A percentile compares a stretch with the other conserved stretches of the same genome.
These are phyloP conservation scores for Podosphaera xanthii DNA, from an alignment of 2,329 filamentous ascomycete species.

Conservation along the genomic window DNA sequence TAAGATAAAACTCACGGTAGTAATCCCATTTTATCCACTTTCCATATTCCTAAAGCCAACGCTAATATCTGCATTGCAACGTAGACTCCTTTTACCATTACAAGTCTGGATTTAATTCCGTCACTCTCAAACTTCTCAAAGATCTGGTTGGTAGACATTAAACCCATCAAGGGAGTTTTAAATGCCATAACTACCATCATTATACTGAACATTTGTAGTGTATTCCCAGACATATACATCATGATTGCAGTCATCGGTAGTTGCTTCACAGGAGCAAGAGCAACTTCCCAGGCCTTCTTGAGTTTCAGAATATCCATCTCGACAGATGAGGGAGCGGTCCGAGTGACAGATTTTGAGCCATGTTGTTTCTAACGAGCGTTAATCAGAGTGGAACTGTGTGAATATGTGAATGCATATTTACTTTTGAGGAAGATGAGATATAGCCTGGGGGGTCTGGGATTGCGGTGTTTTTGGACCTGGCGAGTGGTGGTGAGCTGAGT, in stretches of 20 bases:
- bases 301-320: slow-evolving; percentile 92
- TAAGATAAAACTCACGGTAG: slow-evolving; percentile 45
- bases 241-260: slow-evolving; percentile 97
- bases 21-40: slow-evolving; percentile 88
- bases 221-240: slow-evolving; percentile 99
- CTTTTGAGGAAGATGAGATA: slow-evolving; percentile 27
- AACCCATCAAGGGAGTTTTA: slow-evolving; percentile 77
- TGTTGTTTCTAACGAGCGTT: too few species aligned
- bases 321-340: slow-evolving; percentile 47
- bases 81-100: slow-evolving; percentile 73
- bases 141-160: slow-evolving; percentile 63
- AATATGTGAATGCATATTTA: slow-evolving; percentile 19
- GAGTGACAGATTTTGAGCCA: slow-evolving; percentile 20
- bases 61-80: slow-evolving; percentile 69
- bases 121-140: slow-evolving; percentile 81
- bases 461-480: slow-evolving; percentile 39
- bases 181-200: slow-evolving; percentile 99
- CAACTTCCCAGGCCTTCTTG: slow-evolving; percentile 97
- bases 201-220: slow-evolving; percentile 94
- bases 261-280: slow-evolving; percentile 76
- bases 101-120: slow-evolving; percentile 45
- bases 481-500: slow-evolving; percentile 44
- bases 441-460: slow-evolving; percentile 78
- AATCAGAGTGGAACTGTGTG: slow-evolving; percentile 1
- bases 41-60: slow-evolving; percentile 75